phyloP scores from a whole-genome alignment of 2,329 filamentous ascomycete genomes.

The Epichloe brachyelytri region DNA sequence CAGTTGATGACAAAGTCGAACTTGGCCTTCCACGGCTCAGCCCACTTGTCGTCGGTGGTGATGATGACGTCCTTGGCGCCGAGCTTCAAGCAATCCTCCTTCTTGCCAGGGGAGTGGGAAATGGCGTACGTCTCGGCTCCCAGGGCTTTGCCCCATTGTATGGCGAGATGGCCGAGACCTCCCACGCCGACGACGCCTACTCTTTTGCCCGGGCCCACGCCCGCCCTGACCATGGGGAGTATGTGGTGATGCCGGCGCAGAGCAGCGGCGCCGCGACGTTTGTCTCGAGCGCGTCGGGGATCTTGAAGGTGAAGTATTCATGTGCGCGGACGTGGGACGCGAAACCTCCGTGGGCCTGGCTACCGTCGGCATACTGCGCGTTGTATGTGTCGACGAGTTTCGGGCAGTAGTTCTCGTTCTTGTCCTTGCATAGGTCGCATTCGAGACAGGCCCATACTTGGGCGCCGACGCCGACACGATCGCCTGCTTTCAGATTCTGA shows the following conservation, averaged over 20 bases:
- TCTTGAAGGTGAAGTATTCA: slow-evolving; percentile 46
- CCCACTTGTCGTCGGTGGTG: slow-evolving; percentile 41
- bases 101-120: slow-evolving; percentile 46
- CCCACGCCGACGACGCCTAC: slow-evolving; percentile 64
- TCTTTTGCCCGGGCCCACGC: slow-evolving; percentile 54
- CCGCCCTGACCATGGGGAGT: slow-evolving; percentile 51
- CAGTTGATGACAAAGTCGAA: slow-evolving; percentile 41
- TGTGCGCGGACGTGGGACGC: slow-evolving; percentile 35
- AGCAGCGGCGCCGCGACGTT: slow-evolving; percentile 53
- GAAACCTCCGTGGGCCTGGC: slow-evolving; percentile 52
- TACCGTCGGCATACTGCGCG: slow-evolving; percentile 42
- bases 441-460: slow-evolving; percentile 45
- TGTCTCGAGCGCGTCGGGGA: slow-evolving; percentile 38
- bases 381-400: slow-evolving; percentile 44
- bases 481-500: slow-evolving; percentile 42
- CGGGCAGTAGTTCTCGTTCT: slow-evolving; percentile 39
- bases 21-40: slow-evolving; percentile 34
- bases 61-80: slow-evolving; percentile 45
- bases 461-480: slow-evolving; percentile 51
- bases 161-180: slow-evolving; percentile 59
- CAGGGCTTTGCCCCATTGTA: slow-evolving; percentile 59
- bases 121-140: slow-evolving; percentile 54
- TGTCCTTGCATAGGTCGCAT: slow-evolving; percentile 31
- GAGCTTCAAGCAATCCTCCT: slow-evolving; percentile 44
- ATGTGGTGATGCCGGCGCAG: slow-evolving; percentile 67